A percentile compares a stretch with the other conserved stretches of the same genome.
Conservation (phyloP, 495 filamentous ascomycete genomes). For the Hypoxylon perforatum region DNA sequence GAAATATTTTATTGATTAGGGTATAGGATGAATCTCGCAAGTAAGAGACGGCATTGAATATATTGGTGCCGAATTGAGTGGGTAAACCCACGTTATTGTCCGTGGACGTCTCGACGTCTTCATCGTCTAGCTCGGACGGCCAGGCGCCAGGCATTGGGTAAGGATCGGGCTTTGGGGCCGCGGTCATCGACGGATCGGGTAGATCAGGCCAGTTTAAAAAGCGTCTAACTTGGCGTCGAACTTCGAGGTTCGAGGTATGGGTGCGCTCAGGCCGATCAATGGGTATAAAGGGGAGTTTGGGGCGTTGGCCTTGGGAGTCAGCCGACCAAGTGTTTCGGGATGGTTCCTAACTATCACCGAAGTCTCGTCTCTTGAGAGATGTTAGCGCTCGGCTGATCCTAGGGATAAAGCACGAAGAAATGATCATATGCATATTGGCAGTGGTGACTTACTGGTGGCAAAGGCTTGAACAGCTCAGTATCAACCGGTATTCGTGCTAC, state of each 20-base stretch:
- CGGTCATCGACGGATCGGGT: too few relatives aligned
- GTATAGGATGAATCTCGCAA: slow-evolving; percentile 28
- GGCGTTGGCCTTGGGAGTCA: not conserved
- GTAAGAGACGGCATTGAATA: slow-evolving; percentile 22
- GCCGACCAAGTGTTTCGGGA: not conserved
- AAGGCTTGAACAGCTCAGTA: too few relatives aligned
- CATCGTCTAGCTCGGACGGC: slow-evolving; percentile 20
- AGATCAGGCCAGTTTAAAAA: not conserved
- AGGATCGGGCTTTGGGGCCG: not conserved
- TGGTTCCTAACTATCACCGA: slow-evolving; percentile 30
- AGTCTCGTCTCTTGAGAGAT: slow-evolving; percentile 4
- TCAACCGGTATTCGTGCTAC: too few relatives aligned
- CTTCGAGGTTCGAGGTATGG: not conserved
- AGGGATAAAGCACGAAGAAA: not conserved
- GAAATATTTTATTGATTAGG: slow-evolving; percentile 28
- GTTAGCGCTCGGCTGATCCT: slow-evolving; percentile 1
- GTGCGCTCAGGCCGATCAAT: slow-evolving; percentile 3
- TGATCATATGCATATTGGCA: too few relatives aligned
- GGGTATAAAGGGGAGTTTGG: not conserved
- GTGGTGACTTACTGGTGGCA: slow-evolving; percentile 12
- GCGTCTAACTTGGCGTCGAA: slow-evolving; percentile 2
- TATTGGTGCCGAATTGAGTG: slow-evolving; percentile 8
- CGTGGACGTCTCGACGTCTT: slow-evolving; percentile 7
- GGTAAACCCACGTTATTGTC: slow-evolving; percentile 9
- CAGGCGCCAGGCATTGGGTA: slow-evolving; percentile 33